Percentiles rank a stretch among this genome's conserved stretches.
Conservation (phyloP, 2,329 filamentous ascomycete genomes). For the Trichoderma sp. region DNA sequence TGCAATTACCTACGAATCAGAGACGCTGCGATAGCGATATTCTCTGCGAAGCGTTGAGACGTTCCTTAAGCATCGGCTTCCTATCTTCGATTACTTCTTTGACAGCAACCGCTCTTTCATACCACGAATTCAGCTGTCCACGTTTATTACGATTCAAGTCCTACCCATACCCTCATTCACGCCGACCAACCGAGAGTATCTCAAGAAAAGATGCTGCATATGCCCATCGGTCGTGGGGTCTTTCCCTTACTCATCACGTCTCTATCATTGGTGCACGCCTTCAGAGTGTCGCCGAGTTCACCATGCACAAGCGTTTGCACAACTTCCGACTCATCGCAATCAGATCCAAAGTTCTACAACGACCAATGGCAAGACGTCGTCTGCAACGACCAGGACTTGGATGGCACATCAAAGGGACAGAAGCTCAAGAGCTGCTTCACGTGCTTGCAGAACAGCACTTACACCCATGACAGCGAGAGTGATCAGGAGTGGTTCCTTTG, state of each 20-base stretch:
- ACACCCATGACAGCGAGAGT: slow-evolving; percentile 50
- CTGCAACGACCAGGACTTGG: slow-evolving; percentile 51
- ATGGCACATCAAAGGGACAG: slow-evolving; percentile 43
- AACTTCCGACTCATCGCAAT: slow-evolving; percentile 47
- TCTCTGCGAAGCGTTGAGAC: not conserved
- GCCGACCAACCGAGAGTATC: not conserved
- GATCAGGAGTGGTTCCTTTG: slow-evolving; percentile 61
- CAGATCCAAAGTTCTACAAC: slow-evolving; percentile 51
- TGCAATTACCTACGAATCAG: not conserved
- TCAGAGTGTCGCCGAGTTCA: slow-evolving; percentile 58
- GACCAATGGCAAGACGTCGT: slow-evolving; percentile 50
- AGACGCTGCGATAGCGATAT: not conserved
- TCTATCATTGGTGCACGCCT: slow-evolving; percentile 40
- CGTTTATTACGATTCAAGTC: not conserved
- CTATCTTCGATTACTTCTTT: not conserved
- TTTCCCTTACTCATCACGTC: slow-evolving; percentile 24
- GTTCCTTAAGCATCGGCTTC: not conserved
- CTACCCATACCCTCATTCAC: not conserved
- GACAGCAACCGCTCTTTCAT: slow-evolving; percentile 2
- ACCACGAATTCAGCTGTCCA: not conserved
- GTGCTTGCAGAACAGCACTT: slow-evolving; percentile 57
- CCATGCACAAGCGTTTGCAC: slow-evolving; percentile 56
- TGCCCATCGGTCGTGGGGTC: slow-evolving; percentile 8
- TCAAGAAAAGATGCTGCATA: slow-evolving; percentile 20
- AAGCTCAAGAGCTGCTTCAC: slow-evolving; percentile 55